Percentiles rank a stretch among this genome's conserved stretches.
phyloP scores from a whole-genome alignment of 495 filamentous ascomycete species.

The Penicillium longicatenatum region DNA sequence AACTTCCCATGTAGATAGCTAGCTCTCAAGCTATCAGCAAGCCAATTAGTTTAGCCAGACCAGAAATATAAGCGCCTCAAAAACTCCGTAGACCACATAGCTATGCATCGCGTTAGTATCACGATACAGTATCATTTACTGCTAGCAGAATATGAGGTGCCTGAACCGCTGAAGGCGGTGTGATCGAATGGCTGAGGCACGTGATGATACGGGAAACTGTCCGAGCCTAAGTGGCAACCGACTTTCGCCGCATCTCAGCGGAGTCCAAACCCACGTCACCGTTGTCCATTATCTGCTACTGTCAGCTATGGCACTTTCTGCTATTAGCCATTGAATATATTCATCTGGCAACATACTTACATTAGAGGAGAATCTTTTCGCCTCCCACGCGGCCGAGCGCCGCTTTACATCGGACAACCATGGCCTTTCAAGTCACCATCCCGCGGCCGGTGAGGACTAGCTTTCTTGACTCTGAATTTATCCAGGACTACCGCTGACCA shows the following conservation, averaged over 20 bases:
- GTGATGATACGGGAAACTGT: conserved; percentile 24
- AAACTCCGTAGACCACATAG: too few species aligned
- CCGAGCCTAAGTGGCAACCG: conserved; percentile 32
- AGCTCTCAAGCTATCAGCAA: too few species aligned
- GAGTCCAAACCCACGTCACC: conserved; percentile 27
- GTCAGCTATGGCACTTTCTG: conserved; percentile 33
- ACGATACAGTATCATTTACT: too few species aligned
- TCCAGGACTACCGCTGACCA: conserved; percentile 18
- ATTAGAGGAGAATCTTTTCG: conserved; percentile 23
- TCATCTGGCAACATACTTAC: conserved; percentile 2
- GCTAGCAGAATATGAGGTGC: too few species aligned
- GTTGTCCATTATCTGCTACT: conserved; percentile 12
- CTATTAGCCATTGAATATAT: conserved; percentile 12
- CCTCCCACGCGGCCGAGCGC: conserved; percentile 43
- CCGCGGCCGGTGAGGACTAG: conserved; percentile 39
- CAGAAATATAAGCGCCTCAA: too few species aligned
- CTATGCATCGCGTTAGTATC: too few species aligned
- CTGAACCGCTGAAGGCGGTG: background rate
- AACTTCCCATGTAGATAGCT: too few species aligned
- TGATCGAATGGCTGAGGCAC: background rate
- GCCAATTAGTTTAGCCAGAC: too few species aligned
- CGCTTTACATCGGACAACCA: conserved; percentile 43
- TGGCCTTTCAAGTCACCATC: conserved; percentile 52
- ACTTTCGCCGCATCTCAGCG: conserved; percentile 41
- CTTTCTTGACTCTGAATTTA: background rate